Evolutionary conservation across 2,329 filamentous ascomycete species (phyloP).

Genomic region (Colletotrichum lupini): DNA sequence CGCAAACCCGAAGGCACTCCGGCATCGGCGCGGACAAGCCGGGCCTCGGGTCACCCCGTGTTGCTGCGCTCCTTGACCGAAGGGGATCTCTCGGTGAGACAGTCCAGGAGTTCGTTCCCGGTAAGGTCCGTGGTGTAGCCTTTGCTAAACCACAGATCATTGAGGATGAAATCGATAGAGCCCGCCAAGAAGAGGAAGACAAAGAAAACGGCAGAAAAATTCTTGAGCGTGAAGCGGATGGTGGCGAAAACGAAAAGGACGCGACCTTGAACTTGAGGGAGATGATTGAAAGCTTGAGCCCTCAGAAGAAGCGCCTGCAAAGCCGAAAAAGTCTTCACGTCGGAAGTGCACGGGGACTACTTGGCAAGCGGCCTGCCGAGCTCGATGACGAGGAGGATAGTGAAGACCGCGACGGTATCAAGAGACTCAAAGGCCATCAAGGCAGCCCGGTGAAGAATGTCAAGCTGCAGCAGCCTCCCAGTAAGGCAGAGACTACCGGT

Average conservation of each 20-base stretch:
- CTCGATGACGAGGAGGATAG: slow-evolving; percentile 73
- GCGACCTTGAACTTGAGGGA: slow-evolving; percentile 76
- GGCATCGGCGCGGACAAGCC: slow-evolving; percentile 76
- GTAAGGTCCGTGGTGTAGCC: slow-evolving; percentile 59
- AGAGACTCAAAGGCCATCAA: slow-evolving; percentile 77
- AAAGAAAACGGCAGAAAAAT: slow-evolving; percentile 69
- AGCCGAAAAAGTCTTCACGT: slow-evolving; percentile 82
- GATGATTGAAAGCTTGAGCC: slow-evolving; percentile 82
- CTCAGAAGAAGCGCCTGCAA: slow-evolving; percentile 75
- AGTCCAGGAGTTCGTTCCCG: slow-evolving; percentile 71
- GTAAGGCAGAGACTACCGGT: slow-evolving; percentile 73
- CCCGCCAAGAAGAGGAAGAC: slow-evolving; percentile 69
- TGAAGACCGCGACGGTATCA: slow-evolving; percentile 70
- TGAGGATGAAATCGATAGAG: slow-evolving; percentile 71
- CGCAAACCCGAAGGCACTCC: slow-evolving; percentile 69
- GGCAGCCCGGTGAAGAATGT: slow-evolving; percentile 83
- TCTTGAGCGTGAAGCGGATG: slow-evolving; percentile 63
- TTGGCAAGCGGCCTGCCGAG: slow-evolving; percentile 80
- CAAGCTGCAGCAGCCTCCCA: slow-evolving; percentile 74
- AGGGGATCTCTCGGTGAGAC: slow-evolving; percentile 78
- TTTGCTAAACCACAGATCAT: slow-evolving; percentile 75
- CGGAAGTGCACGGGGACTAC: slow-evolving; percentile 77
- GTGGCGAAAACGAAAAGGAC: slow-evolving; percentile 66
- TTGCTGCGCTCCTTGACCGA: slow-evolving; percentile 77
- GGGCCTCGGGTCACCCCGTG: slow-evolving; percentile 80